Percentiles rank a stretch among this genome's conserved stretches.
phyloP scores from a whole-genome alignment of 179 eudicot genomes.

The Beta macrorhiza region DNA sequence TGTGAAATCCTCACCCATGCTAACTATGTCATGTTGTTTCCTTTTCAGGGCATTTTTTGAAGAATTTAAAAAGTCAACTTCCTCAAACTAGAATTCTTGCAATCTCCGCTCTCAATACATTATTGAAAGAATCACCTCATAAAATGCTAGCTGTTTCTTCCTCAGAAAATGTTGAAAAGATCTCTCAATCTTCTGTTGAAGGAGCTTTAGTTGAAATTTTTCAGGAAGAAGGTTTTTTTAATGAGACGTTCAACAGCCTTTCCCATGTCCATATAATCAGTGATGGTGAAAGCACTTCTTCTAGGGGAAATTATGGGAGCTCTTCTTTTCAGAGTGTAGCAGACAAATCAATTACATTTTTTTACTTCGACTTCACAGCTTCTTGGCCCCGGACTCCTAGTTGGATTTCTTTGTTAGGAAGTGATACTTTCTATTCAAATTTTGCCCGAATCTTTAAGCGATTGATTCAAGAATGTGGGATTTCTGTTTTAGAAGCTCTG shows the following conservation, averaged over 20 bases:
- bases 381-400: constrained; percentile 99
- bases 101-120: constrained; percentile 92
- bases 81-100: constrained; percentile 98
- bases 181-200: constrained; percentile 71
- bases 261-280: constrained; percentile 87
- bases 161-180: constrained; percentile 39
- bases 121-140: constrained; percentile 91
- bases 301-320: constrained; percentile 68
- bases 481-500: constrained; percentile 60
- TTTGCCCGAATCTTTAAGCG: constrained; percentile 96
- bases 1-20: background rate
- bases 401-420: constrained; percentile 93
- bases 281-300: constrained; percentile 68
- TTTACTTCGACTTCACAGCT: constrained; percentile 95
- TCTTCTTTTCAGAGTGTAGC: constrained; percentile 93
- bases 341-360: constrained; percentile 93
- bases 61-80: constrained; percentile 85
- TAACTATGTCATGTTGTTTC: constrained; percentile 3
- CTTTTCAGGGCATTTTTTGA: constrained; percentile 86
- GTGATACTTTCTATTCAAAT: constrained; percentile 88
- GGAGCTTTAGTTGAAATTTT: constrained; percentile 68
- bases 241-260: constrained; percentile 80
- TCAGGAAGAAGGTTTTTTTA: constrained; percentile 91
- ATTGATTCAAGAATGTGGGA: constrained; percentile 95
- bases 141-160: constrained; percentile 51